Base-by-base conservation (phyloP, 2,329 filamentous ascomycete genomes). In the Colletotrichum sp. region DNA sequence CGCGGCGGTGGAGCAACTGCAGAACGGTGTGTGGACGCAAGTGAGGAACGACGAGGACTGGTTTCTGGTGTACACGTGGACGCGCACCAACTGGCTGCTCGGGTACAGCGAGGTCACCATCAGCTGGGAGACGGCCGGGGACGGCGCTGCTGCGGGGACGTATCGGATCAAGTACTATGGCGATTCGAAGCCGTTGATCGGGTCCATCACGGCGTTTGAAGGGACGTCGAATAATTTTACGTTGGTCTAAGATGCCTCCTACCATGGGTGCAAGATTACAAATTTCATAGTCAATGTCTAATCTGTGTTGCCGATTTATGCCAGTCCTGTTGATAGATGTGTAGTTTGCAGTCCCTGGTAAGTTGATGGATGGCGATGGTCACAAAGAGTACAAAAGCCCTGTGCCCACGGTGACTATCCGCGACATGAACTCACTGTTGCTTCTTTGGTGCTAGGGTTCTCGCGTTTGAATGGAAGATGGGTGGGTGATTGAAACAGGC, bases 161-260 rank as follows among this genome's bases (percentile, higher is more conserved):
- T 98, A 98, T 84, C 88, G 96, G 28, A 84, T 98, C 61, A 91
- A 89, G 85, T 98, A 98, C 81, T 96, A 93, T 84, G 96, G 96
- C 0, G 96, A 98, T 84, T 88, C 91, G 4, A 98, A 96, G 89
- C 87, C 87, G 7, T 79, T 92, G 13, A 81, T 90, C 32, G 90
- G 88, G 2, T 92, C 80, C 1, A 92, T 97, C 52, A 90, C 86
- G 52, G 83, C 90, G 4, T 97, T 98, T 85, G 91, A 94, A 78
- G 95, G 94, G 0, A 87, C 87, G 10, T 94, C 93, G 80, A 86
- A 87, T 63, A 83, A 83, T 68, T 94, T 93, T 83, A 84, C 80
- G 21, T 70, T 87, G 34, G 62, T 77, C 5, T 83, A 7, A 28
- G 62, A 28, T 12, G 64, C 1, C 55, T 6, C 24, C 55, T 5